Evolutionary conservation across 352 stramenopile species (phyloP).

Genomic region (Globisporangium orthogonon): DNA sequence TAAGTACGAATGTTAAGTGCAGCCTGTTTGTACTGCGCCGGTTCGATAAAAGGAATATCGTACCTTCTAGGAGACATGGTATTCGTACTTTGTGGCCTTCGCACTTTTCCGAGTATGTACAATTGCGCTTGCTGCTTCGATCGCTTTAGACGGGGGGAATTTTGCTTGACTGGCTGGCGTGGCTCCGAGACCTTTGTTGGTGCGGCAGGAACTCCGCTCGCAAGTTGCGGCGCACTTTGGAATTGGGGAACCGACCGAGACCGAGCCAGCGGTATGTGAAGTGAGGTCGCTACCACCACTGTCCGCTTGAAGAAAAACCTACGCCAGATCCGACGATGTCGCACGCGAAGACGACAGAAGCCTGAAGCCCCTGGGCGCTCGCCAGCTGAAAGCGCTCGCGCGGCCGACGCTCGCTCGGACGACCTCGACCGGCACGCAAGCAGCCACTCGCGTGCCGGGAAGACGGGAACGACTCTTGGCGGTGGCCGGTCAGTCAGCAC

Average conservation of each 20-base stretch:
- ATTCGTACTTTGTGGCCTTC: no score
- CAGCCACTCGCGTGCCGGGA: slow-evolving; percentile 4
- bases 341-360: slow-evolving; percentile 12
- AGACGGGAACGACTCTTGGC: slow-evolving; percentile 13
- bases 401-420: slow-evolving; percentile 5
- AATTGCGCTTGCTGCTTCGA: no score
- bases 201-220: no score
- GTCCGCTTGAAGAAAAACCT: slow-evolving; percentile 10
- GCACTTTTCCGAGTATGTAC: no score
- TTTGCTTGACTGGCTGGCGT: not conserved
- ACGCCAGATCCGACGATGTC: slow-evolving; percentile 12
- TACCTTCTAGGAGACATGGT: no score
- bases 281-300: not conserved
- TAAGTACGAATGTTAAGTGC: no score
- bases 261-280: slow-evolving; percentile 65
- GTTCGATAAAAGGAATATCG: no score
- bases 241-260: slow-evolving; percentile 74
- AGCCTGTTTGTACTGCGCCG: no score
- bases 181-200: not conserved
- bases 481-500: slow-evolving; percentile 1
- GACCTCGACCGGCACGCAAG: slow-evolving; percentile 4
- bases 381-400: slow-evolving; percentile 2
- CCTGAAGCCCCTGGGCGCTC: slow-evolving; percentile 1
- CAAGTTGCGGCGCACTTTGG: slow-evolving; percentile 40
- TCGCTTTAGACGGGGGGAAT: not conserved